A percentile compares a stretch with the other conserved stretches of the same genome.
These are phyloP conservation scores for Zostera marina DNA, from an alignment of 116 monocot species.

Conservation along the genomic window DNA sequence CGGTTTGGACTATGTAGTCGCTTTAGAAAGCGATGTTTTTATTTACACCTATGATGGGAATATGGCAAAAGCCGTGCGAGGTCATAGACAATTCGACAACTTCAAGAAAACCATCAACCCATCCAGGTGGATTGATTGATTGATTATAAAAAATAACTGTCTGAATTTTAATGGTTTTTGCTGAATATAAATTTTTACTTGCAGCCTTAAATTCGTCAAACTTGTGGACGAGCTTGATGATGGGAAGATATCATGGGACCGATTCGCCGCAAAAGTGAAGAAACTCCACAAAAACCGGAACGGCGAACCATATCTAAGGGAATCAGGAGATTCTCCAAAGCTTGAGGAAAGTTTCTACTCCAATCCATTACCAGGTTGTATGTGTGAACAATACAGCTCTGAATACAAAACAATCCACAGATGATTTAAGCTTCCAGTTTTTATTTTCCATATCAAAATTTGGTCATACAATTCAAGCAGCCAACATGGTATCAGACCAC, in stretches of 20 bases:
- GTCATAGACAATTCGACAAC: constrained; percentile 69
- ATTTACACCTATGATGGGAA: constrained; percentile 75
- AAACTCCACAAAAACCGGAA: constrained; percentile 51
- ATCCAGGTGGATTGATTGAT: constrained; percentile 30
- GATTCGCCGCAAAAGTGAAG: constrained; percentile 71
- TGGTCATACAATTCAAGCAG: too few relatives aligned
- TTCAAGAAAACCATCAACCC: constrained; percentile 70
- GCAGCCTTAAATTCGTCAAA: constrained; percentile 70
- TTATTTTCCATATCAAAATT: too few relatives aligned
- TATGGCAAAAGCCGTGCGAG: constrained; percentile 76
- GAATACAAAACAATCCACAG: neutral
- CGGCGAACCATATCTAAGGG: constrained; percentile 76
- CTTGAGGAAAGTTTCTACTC: constrained; percentile 93
- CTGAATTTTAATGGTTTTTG: neutral
- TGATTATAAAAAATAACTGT: neutral
- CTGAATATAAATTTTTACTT: constrained; percentile 7
- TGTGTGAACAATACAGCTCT: constrained; percentile 56
- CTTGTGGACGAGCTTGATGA: constrained; percentile 72
- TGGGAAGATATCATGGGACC: constrained; percentile 68
- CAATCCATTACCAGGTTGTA: constrained; percentile 86
- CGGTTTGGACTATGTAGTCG: constrained; percentile 63
- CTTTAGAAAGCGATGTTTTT: constrained; percentile 61
- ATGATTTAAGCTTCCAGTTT: neutral
- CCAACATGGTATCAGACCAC: too few relatives aligned
- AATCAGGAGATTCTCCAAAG: constrained; percentile 75